Percentiles rank a stretch among this genome's conserved stretches.
Conservation (phyloP, 31 red algal genomes). For the Endocladia muricata region DNA sequence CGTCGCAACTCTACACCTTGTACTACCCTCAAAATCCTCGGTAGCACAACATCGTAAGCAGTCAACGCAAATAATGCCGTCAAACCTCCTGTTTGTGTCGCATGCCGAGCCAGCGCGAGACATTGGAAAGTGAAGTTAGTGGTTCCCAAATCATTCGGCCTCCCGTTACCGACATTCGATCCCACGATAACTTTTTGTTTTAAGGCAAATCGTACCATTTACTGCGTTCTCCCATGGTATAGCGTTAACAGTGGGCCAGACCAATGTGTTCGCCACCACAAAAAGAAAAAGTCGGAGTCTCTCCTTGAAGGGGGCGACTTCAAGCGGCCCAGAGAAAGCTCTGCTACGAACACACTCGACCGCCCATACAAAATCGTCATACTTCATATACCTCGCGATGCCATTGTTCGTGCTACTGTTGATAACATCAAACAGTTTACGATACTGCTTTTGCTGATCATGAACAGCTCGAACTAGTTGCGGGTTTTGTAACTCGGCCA, state of each 20-base stretch:
- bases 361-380: constrained; percentile 74
- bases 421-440: constrained; percentile 34
- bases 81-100: constrained; percentile 61
- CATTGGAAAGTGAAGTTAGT: neutral
- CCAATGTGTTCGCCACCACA: constrained; percentile 39
- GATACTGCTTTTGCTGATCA: constrained; percentile 49
- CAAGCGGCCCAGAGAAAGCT: constrained; percentile 76
- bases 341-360: constrained; percentile 70
- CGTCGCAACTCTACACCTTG: constrained; percentile 49
- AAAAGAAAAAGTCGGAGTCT: constrained; percentile 68
- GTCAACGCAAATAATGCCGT: constrained; percentile 63
- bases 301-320: constrained; percentile 75
- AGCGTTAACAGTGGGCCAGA: constrained; percentile 31
- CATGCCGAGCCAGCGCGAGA: too few species aligned
- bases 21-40: constrained; percentile 61
- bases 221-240: constrained; percentile 61
- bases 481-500: constrained; percentile 55
- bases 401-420: constrained; percentile 7
- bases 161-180: neutral
- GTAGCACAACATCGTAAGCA: constrained; percentile 69
- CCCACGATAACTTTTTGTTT: neutral
- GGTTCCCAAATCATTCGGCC: neutral
- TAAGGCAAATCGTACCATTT: constrained; percentile 22
- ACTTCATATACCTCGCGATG: constrained; percentile 21
- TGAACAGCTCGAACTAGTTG: constrained; percentile 25